Evolutionary conservation across 352 stramenopile genomes (phyloP).

Genomic region (Plasmopara halstedii): DNA sequence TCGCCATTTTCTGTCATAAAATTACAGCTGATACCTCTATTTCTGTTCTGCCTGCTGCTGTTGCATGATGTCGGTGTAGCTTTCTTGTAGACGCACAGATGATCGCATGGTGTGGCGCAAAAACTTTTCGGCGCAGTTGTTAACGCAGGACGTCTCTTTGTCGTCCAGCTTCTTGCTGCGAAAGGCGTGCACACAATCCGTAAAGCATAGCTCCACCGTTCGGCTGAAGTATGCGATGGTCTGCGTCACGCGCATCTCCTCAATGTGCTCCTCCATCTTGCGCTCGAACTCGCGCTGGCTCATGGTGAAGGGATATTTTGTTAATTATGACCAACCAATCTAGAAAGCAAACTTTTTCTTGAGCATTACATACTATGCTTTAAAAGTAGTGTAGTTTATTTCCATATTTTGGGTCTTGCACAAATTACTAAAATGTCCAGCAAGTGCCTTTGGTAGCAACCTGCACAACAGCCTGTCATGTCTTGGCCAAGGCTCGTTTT

Average conservation of each 20-base stretch:
- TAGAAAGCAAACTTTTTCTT: no score
- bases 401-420: no score
- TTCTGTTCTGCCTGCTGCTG: slow-evolving; percentile 72
- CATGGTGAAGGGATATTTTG: slow-evolving; percentile 14
- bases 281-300: slow-evolving; percentile 83
- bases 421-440: no score
- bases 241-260: slow-evolving; percentile 88
- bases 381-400: no score
- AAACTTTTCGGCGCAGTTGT: slow-evolving; percentile 87
- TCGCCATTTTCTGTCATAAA: background rate
- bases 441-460: no score
- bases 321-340: background rate
- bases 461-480: no score
- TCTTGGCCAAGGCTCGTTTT: no score
- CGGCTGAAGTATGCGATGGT: slow-evolving; percentile 86
- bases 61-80: slow-evolving; percentile 83
- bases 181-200: slow-evolving; percentile 86
- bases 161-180: slow-evolving; percentile 88
- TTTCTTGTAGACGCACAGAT: slow-evolving; percentile 83
- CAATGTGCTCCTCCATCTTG: slow-evolving; percentile 88
- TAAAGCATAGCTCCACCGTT: slow-evolving; percentile 86
- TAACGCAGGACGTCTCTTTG: slow-evolving; percentile 84
- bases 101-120: slow-evolving; percentile 88
- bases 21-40: slow-evolving; percentile 10
- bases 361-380: no score